Conservation (phyloP, 106 monocot species). For the Amphibolis antarctica region DNA sequence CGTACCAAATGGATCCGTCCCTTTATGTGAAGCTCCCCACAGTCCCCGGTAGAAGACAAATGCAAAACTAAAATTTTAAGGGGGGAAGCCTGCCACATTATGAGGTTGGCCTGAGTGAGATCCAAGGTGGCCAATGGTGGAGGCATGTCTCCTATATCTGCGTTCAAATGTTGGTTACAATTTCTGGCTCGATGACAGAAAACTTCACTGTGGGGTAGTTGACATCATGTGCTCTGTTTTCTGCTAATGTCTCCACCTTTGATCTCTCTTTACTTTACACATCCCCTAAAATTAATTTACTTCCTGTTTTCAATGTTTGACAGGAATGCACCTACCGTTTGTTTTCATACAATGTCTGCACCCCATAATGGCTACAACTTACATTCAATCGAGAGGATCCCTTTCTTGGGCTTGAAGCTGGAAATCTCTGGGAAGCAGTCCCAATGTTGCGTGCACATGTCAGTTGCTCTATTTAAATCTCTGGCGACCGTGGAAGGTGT, state of each 20-base stretch:
- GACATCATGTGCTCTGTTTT: constrained; percentile 1
- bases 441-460: no score
- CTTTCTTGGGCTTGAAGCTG: no score
- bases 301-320: no score
- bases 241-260: neutral
- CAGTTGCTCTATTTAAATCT: no score
- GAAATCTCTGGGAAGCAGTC: no score
- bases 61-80: neutral
- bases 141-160: neutral
- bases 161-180: neutral
- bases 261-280: no score
- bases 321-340: no score
- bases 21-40: neutral
- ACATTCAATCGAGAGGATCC: no score
- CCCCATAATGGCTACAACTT: no score
- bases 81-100: neutral
- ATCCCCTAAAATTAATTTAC: no score
- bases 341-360: no score
- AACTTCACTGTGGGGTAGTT: neutral
- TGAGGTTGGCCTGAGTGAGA: constrained; percentile 3
- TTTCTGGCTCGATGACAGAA: constrained; percentile 2
- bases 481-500: no score
- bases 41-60: neutral
- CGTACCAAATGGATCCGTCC: neutral
- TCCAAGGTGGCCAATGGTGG: constrained; percentile 4